phyloP scores from a whole-genome alignment of 176 grass and related monocot genomes.

The Rhynchospora tenuis region DNA sequence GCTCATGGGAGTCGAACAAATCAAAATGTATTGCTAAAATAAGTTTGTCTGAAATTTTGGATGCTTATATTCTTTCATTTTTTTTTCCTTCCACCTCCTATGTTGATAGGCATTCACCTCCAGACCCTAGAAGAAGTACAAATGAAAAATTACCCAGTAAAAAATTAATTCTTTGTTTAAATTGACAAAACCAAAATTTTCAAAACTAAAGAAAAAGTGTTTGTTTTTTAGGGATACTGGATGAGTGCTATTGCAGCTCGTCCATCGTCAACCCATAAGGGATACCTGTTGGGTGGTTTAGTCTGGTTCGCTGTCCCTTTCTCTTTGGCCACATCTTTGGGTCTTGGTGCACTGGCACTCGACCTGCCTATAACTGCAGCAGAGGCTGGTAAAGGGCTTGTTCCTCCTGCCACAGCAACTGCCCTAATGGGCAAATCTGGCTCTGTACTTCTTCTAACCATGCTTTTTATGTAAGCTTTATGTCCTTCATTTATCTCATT shows the following conservation, averaged over 20 bases:
- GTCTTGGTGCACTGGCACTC: constrained; percentile 58
- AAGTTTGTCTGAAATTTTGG: too few relatives aligned
- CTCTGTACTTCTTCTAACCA: constrained; percentile 66
- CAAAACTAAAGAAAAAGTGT: neutral
- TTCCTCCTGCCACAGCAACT: constrained; percentile 58
- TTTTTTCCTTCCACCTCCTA: neutral
- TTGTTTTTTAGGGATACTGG: constrained; percentile 52
- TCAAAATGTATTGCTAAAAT: too few relatives aligned
- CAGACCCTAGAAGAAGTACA: neutral
- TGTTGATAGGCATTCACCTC: neutral
- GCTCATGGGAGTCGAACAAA: too few relatives aligned
- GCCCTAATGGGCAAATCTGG: constrained; percentile 65
- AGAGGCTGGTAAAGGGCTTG: constrained; percentile 58
- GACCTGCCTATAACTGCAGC: constrained; percentile 53
- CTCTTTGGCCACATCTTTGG: constrained; percentile 67
- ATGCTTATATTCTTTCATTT: neutral
- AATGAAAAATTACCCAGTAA: neutral
- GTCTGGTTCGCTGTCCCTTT: constrained; percentile 80
- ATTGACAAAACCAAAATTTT: neutral
- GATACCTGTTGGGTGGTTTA: constrained; percentile 57
- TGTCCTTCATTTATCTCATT: neutral
- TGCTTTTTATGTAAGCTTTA: constrained; percentile 62
- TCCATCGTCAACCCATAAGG: constrained; percentile 72
- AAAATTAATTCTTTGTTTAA: neutral
- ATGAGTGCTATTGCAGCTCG: constrained; percentile 75